Evolutionary conservation across 192 early-diverging fungal genomes (phyloP), one percentile per base, ranked within the genome.

Genomic region (Diversispora epigaea): DNA sequence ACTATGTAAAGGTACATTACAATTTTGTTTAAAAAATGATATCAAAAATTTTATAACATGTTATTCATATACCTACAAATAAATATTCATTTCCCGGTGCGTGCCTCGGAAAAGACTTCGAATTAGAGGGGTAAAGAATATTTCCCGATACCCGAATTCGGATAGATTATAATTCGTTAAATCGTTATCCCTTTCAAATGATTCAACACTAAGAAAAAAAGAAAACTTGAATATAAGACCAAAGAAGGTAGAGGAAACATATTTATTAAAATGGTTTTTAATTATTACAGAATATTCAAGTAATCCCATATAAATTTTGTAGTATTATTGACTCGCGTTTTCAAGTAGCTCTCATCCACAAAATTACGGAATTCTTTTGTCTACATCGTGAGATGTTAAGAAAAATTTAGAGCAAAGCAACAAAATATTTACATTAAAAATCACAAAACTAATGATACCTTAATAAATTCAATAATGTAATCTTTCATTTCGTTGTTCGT

Each of bases 51-150:
- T 41, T 67, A 46, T 10, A 8, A 17, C 43, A 39, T 22, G 19
- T 45, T 46, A 44, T 67, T 67, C 65, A 41, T 67, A 67, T 17
- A 67, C 65, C 43, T 46, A 67, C 65, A 67, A 67, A 67, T 45
- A 46, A 46, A 67, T 67, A 5, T 47, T 46, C 43, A 67, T 67
- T 8, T 46, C 17, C 17, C 44, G 4, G 65, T 45, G 65, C 19
- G 17, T 47, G 0, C 44, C 44, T 12, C 44, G 43, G 17, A 67
- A 67, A 45, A 67, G 65, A 67, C 44, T 47, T 47, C 44, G 43
- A 3, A 67, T 67, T 19, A 67, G 44, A 19, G 43, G 43, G 7
- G 43, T 47, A 47, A 67, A 44, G 19, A 67, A 67, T 19, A 44
- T 67, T 22, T 67, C 65, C n/a, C 17, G 65, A 67, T 67, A 67